These are phyloP conservation scores for Apodospora peruviana DNA, from an alignment of 495 filamentous ascomycete genomes.

Conservation along the genomic window DNA sequence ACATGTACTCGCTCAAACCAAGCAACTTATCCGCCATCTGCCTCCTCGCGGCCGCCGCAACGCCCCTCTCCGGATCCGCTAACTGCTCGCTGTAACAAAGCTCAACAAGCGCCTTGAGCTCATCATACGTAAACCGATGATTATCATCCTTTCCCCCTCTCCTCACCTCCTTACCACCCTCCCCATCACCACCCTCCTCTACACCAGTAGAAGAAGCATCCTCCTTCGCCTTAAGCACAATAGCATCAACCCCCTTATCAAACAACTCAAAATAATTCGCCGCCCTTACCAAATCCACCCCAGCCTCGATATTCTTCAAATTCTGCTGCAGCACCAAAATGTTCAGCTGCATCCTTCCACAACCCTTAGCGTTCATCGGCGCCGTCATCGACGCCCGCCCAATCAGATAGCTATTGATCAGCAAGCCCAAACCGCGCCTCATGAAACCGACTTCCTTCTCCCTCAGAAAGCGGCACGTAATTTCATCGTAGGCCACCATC, in stretches of 20 bases:
- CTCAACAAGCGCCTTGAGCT: slow-evolving; percentile 77
- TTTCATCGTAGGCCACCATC: slow-evolving; percentile 79
- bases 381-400: slow-evolving; percentile 38
- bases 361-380: slow-evolving; percentile 56
- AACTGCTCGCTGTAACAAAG: slow-evolving; percentile 80
- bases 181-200: slow-evolving; percentile 2
- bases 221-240: slow-evolving; percentile 58
- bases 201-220: slow-evolving; percentile 34
- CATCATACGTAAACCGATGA: slow-evolving; percentile 67
- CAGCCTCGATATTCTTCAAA: slow-evolving; percentile 81
- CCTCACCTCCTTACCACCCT: slow-evolving; percentile 28
- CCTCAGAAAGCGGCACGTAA: slow-evolving; percentile 63
- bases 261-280: slow-evolving; percentile 78
- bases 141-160: slow-evolving; percentile 17
- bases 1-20: slow-evolving; percentile 74
- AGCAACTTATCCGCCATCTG: slow-evolving; percentile 69
- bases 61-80: slow-evolving; percentile 64
- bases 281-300: slow-evolving; percentile 62
- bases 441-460: slow-evolving; percentile 63
- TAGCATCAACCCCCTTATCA: slow-evolving; percentile 64
- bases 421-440: slow-evolving; percentile 57
- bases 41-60: slow-evolving; percentile 65
- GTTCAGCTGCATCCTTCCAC: slow-evolving; percentile 77
- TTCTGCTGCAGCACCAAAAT: slow-evolving; percentile 93
- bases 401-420: slow-evolving; percentile 39